Base-by-base conservation (phyloP, 1,284 basidiomycete genomes). In the Taiwanofungus camphoratus region DNA sequence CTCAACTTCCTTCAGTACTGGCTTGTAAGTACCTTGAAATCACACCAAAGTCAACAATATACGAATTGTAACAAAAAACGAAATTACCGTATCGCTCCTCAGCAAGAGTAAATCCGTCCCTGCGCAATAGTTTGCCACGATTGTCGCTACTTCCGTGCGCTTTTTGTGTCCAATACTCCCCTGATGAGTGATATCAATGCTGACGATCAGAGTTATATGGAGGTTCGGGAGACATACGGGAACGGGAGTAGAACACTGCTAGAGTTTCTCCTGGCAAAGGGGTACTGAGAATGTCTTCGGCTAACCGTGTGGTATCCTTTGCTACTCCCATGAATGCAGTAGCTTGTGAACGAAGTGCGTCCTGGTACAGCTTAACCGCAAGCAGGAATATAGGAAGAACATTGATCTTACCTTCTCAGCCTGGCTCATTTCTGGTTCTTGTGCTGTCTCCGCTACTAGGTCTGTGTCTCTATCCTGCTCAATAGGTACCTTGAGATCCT, bases 181-280 rank as follows among this genome's bases (percentile, higher is more conserved):
- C 83, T 87, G 48, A 5, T 39, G 21, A 3, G 30, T 34, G n/a
- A 34, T 21, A 15, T 13, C 9, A 22, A 27, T 18, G 20, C 15
- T 13, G 16, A 45, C 13, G 12, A 36, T 35, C 8, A 36, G 22
- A 32, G 5, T 13, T 3, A 29, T 41, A 20, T 0, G 32, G 32
- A 15, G 40, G 12, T 16, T 16, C 12, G 23, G 19, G 21, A 5
- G 3, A 69, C 79, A 54, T 60, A 80, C 85, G 74, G 4, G 85
- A 85, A 5, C 92, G 78, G 9, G 85, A 79, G 58, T 93, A 96
- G 63, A 95, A 95, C 61, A 76, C 72, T 0, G 88, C 82, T 5
- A 95, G 64, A 0, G 85, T 89, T 61, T 96, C 93, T n/a, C 91
- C 90, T 0, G 92, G 90, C 5, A 86, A 70, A 0, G 93, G 93